A percentile compares a stretch with the other conserved stretches of the same genome.
These are phyloP conservation scores for Balakata baccata DNA, from an alignment of 345 rosid species.

Conservation along the genomic window DNA sequence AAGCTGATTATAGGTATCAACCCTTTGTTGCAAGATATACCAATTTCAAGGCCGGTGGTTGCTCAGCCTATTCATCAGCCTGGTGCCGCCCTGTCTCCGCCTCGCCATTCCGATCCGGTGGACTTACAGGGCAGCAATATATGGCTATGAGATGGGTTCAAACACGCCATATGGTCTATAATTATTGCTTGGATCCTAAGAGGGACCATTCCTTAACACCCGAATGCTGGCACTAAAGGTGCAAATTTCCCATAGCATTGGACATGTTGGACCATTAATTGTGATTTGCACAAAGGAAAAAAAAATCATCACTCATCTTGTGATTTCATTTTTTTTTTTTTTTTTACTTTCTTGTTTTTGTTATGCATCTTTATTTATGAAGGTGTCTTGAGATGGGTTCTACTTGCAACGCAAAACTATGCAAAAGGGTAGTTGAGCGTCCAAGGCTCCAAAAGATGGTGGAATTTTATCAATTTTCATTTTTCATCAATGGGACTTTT, in stretches of 20 bases:
- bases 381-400: slow-evolving; percentile 34
- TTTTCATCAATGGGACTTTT: not conserved
- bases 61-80: slow-evolving; percentile 61
- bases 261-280: no score
- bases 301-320: not conserved
- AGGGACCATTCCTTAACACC: slow-evolving; percentile 87
- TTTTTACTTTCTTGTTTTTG: no score
- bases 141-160: slow-evolving; percentile 86
- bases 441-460: slow-evolving; percentile 20
- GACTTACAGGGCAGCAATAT: slow-evolving; percentile 57
- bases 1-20: slow-evolving; percentile 79
- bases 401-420: slow-evolving; percentile 10
- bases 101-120: slow-evolving; percentile 66
- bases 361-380: no score
- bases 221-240: slow-evolving; percentile 52
- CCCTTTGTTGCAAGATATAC: slow-evolving; percentile 76
- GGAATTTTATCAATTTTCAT: not conserved
- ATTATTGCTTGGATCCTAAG: slow-evolving; percentile 71
- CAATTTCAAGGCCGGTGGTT: slow-evolving; percentile 69
- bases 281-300: not conserved
- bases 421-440: slow-evolving; percentile 18
- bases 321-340: not conserved
- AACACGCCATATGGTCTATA: slow-evolving; percentile 53
- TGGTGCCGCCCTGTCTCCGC: slow-evolving; percentile 68
- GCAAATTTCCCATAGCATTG: not conserved